A percentile compares a stretch with the other conserved stretches of the same genome.
Evolutionary conservation across 768 basidiomycete genomes (phyloP).

Genomic region (Peribolospora baueri): DNA sequence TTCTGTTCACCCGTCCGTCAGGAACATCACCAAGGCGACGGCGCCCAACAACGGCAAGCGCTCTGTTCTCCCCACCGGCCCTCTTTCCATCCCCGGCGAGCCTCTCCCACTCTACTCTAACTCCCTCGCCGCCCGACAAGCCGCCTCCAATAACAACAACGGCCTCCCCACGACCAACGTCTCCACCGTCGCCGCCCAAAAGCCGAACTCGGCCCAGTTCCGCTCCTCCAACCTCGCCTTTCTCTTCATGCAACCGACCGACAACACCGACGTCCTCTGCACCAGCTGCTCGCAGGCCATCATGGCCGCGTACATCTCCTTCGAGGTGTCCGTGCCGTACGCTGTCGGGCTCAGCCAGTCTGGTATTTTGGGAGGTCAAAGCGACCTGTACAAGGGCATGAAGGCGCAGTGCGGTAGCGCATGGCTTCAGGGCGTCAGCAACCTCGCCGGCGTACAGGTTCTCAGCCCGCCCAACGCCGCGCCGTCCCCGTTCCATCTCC

Average conservation of each 20-base stretch:
- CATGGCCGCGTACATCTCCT: conserved; percentile 49
- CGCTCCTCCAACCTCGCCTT: conserved; percentile 32
- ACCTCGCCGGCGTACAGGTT: conserved; percentile 2
- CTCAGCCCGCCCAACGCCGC: too few relatives aligned
- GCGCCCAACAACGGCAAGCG: conserved; percentile 4
- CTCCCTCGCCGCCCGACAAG: conserved; percentile 2
- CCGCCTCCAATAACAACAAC: neutral
- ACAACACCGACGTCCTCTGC: conserved; percentile 39
- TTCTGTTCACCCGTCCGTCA: conserved; percentile 8
- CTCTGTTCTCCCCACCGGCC: neutral
- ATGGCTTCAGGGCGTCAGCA: conserved; percentile 18
- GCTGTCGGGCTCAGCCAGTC: conserved; percentile 41
- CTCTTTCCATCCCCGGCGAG: neutral
- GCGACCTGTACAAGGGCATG: conserved; percentile 38
- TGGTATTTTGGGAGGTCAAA: conserved; percentile 40
- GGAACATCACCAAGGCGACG: conserved; percentile 19
- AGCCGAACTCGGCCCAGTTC: conserved; percentile 30
- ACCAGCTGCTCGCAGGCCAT: conserved; percentile 54
- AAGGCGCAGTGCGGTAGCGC: conserved; percentile 37
- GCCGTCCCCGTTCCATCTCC: too few relatives aligned
- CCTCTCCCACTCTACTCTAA: neutral
- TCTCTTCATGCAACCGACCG: conserved; percentile 42
- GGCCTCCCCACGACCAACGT: conserved; percentile 8
- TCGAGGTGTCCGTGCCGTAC: conserved; percentile 46
- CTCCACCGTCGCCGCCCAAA: conserved; percentile 10